Evolutionary conservation across 2,329 filamentous ascomycete genomes (phyloP).

Genomic region (Triangularia verruculosa): DNA sequence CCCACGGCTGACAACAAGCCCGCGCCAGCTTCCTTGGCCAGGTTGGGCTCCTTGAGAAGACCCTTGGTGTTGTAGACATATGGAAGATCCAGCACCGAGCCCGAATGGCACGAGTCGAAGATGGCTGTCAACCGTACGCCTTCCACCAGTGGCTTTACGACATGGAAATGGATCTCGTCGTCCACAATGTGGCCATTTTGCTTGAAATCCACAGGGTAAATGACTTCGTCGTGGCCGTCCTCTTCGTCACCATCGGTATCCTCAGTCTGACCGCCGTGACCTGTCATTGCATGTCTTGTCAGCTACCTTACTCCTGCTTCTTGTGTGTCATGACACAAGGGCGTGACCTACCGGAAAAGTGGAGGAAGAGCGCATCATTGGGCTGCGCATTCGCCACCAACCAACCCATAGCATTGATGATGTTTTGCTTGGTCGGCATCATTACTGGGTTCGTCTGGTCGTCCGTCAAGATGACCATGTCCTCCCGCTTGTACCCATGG

Average conservation of each 20-base stretch:
- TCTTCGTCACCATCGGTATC: conserved; percentile 74
- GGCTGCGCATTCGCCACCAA: conserved; percentile 67
- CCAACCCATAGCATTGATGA: conserved; percentile 73
- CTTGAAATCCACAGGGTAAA: conserved; percentile 73
- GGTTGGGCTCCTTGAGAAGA: conserved; percentile 75
- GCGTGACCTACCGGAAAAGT: conserved; percentile 60
- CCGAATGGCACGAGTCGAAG: conserved; percentile 79
- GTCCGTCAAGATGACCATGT: conserved; percentile 77
- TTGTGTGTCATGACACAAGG: neutral
- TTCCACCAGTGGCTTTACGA: conserved; percentile 72
- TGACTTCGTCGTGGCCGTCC: conserved; percentile 74
- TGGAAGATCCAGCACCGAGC: conserved; percentile 72
- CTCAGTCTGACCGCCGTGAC: conserved; percentile 72
- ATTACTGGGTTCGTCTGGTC: conserved; percentile 68
- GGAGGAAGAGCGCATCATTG: conserved; percentile 75
- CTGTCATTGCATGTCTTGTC: conserved; percentile 36
- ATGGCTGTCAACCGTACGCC: conserved; percentile 84
- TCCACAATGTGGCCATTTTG: conserved; percentile 71
- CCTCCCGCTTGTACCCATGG: conserved; percentile 70
- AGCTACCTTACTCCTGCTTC: neutral
- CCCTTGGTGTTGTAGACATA: conserved; percentile 81
- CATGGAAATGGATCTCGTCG: conserved; percentile 73
- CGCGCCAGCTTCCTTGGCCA: conserved; percentile 74
- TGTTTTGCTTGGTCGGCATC: conserved; percentile 73
- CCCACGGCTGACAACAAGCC: conserved; percentile 70